These are phyloP conservation scores for Claviceps cyperi DNA, from an alignment of 2,329 filamentous ascomycete genomes.

Conservation along the genomic window DNA sequence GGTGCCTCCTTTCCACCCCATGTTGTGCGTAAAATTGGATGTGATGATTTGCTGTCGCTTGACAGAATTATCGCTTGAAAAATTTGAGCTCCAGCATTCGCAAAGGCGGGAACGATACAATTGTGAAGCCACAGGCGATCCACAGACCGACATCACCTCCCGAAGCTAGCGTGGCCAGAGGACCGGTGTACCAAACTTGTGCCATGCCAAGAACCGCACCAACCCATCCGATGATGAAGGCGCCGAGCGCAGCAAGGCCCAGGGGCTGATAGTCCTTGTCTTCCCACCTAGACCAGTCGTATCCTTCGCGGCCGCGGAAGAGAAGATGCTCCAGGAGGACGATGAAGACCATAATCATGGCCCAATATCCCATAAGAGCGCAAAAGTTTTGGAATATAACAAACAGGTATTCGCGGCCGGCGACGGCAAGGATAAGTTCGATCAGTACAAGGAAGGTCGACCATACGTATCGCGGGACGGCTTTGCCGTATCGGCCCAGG, in stretches of 20 bases:
- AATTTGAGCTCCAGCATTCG: constrained; percentile 16
- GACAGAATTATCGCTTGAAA: constrained; percentile 10
- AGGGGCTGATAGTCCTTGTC: constrained; percentile 28
- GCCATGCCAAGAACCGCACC: constrained; percentile 44
- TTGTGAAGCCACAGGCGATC: constrained; percentile 52
- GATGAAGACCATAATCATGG: constrained; percentile 35
- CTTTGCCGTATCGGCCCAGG: constrained; percentile 36
- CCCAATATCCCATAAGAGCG: constrained; percentile 40
- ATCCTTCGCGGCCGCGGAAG: constrained; percentile 26
- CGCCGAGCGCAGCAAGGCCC: constrained; percentile 28
- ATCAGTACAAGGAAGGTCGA: constrained; percentile 37
- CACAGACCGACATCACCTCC: constrained; percentile 33
- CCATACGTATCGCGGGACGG: constrained; percentile 39
- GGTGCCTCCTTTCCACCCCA: too few relatives aligned
- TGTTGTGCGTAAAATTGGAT: too few relatives aligned
- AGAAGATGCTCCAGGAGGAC: constrained; percentile 29
- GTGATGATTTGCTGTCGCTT: too few relatives aligned
- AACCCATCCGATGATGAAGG: constrained; percentile 29
- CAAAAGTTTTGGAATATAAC: constrained; percentile 38
- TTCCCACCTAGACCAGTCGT: constrained; percentile 32
- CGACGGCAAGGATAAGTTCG: constrained; percentile 40
- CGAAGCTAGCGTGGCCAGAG: constrained; percentile 39
- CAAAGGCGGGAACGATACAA: constrained; percentile 23
- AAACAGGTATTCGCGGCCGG: constrained; percentile 38
- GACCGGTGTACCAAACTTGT: constrained; percentile 44